Base-by-base conservation (phyloP, 2,329 filamentous ascomycete species). In the Daldinia eschscholtzii region DNA sequence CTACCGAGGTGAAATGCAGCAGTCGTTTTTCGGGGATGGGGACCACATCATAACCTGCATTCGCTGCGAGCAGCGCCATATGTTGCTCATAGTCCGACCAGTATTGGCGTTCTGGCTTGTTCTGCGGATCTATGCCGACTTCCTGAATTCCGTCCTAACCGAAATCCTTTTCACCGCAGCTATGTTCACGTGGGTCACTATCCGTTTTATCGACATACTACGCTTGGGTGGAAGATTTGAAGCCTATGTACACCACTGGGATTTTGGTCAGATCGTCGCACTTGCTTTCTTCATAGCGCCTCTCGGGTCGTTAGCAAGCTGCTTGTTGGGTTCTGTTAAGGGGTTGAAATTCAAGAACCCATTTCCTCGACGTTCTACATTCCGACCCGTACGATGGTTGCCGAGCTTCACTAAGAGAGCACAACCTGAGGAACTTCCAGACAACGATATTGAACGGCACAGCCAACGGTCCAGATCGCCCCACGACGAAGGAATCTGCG, bases 61-160 rank as follows among this genome's bases (percentile, higher is more conserved):
- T n/a, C 73, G 74, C 13, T 76, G 74, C 39, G 74, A 76, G 55
- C 74, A 76, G 33, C 70, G 74, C 6, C 72, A 71, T 28, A 33
- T 73, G 44, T 60, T 76, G n/a, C 70, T 76, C 20, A 67, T 74
- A 7, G 65, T 75, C 20, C 71, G 73, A 6, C 74, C 74, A 0
- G 60, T 73, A 28, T 57, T 76, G 12, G 69, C 73, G 1, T 68
- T 75, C 39, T 76, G 74, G 74, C 68, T 75, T 6, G 70, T 73
- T 42, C 64, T 76, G 20, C 72, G 74, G 15, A 39, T 75, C 13
- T 74, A 76, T 33, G 69, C 64, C 46, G 73, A 76, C 50, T 37
- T 75, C 2, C 26, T 75, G 18, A 74, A 71, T 30, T 76, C 74
- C 7, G 64, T 74, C 26, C 23, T 73, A 23, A 66, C 69, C n/a